Percentiles rank a stretch among this genome's conserved stretches.
phyloP scores from a whole-genome alignment of 768 basidiomycete genomes.

The Lepiota subincarnata region DNA sequence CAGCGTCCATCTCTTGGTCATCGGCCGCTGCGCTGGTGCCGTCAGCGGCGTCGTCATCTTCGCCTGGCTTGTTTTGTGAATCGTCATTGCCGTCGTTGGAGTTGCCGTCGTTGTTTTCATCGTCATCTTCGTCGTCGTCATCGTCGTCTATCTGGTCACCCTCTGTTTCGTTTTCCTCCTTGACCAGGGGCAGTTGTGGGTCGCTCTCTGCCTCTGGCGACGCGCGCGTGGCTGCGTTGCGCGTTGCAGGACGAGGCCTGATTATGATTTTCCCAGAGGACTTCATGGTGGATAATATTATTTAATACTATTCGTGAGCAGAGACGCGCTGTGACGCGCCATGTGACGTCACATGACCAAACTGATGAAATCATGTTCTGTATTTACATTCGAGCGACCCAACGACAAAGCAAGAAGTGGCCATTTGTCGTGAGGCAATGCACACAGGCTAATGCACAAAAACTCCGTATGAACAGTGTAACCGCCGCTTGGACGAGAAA shows the following conservation, averaged over 20 bases:
- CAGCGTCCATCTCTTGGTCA: constrained; percentile 30
- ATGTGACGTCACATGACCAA: no score
- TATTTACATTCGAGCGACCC: constrained; percentile 4
- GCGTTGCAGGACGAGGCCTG: constrained; percentile 33
- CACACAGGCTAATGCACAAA: constrained; percentile 9
- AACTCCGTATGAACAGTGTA: background rate
- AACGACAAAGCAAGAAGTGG: background rate
- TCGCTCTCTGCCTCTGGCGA: constrained; percentile 18
- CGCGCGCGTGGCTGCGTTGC: constrained; percentile 18
- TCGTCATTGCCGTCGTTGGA: constrained; percentile 19
- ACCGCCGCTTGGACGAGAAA: constrained; percentile 1
- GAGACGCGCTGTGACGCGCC: background rate
- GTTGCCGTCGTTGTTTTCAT: constrained; percentile 26
- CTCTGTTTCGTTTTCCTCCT: constrained; percentile 26
- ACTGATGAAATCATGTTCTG: background rate
- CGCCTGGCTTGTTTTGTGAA: constrained; percentile 20
- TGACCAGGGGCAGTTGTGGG: constrained; percentile 21
- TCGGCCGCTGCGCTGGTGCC: constrained; percentile 24
- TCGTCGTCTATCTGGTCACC: constrained; percentile 31
- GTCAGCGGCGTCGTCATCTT: constrained; percentile 28
- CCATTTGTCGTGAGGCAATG: background rate
- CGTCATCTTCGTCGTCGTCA: constrained; percentile 28
- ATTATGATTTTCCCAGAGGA: constrained; percentile 47
- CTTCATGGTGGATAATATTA: constrained; percentile 5
- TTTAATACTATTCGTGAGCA: no score